phyloP scores from a whole-genome alignment of 306 rosid genomes.

The Lablab purpureus region DNA sequence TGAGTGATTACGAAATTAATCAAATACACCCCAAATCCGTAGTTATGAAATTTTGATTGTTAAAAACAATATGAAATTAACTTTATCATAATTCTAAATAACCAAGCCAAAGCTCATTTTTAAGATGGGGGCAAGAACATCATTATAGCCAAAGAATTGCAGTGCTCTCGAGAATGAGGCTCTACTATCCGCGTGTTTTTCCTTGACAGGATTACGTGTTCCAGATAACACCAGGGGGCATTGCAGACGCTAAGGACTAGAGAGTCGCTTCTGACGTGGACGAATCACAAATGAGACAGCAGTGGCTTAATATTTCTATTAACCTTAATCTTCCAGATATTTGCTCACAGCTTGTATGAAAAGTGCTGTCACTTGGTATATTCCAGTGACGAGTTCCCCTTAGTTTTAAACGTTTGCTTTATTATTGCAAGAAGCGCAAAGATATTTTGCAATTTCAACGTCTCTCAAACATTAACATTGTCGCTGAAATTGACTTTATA shows the following conservation, averaged over 20 bases:
- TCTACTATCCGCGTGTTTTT: constrained; percentile 42
- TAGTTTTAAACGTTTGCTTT: constrained; percentile 29
- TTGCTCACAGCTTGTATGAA: constrained; percentile 36
- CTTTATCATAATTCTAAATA: constrained; percentile 11
- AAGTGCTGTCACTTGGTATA: constrained; percentile 21
- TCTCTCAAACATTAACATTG: background rate
- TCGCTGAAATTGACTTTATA: background rate
- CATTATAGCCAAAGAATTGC: background rate
- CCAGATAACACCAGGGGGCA: constrained; percentile 95
- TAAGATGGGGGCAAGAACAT: background rate
- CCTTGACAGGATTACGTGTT: constrained; percentile 74
- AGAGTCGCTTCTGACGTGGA: constrained; percentile 6
- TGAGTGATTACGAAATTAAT: background rate
- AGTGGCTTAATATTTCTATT: constrained; percentile 30
- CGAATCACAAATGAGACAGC: background rate
- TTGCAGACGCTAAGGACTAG: constrained; percentile 92
- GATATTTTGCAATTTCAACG: constrained; percentile 26
- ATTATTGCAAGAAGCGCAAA: constrained; percentile 12
- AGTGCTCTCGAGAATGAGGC: constrained; percentile 7
- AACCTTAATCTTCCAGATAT: constrained; percentile 48
- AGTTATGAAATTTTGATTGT: background rate
- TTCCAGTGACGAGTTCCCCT: background rate
- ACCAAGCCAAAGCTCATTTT: constrained; percentile 14
- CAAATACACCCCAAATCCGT: constrained; percentile 27
- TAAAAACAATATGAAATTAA: constrained; percentile 14